Percentiles rank a stretch among this genome's conserved stretches.
Conservation (phyloP, 2,329 filamentous ascomycete genomes). For the Fusarium sp. region DNA sequence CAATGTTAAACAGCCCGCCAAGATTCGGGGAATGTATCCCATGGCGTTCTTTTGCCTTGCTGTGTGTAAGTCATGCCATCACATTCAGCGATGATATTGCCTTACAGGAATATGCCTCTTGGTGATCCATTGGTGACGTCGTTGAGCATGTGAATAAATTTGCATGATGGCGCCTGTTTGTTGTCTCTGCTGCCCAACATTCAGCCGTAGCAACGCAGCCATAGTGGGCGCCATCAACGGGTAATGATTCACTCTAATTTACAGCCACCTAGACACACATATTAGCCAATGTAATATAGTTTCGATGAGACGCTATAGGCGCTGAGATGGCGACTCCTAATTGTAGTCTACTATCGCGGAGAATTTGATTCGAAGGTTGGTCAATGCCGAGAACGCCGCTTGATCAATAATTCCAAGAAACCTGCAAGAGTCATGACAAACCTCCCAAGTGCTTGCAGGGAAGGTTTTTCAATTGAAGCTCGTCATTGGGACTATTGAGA, state of each 20-base stretch:
- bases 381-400: constrained; percentile 8
- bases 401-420: constrained; percentile 18
- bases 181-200: constrained; percentile 8
- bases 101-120: not conserved
- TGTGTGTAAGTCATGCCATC: not conserved
- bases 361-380: constrained; percentile 4
- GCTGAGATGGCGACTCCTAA: constrained; percentile 5
- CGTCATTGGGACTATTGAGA: constrained; percentile 30
- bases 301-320: constrained; percentile 6
- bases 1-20: not conserved
- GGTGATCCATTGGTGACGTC: not conserved
- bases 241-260: constrained; percentile 25
- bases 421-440: constrained; percentile 18
- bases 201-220: constrained; percentile 28
- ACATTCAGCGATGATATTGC: not conserved
- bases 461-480: constrained; percentile 12
- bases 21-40: constrained; percentile 5
- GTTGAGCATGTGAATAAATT: not conserved
- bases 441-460: constrained; percentile 22
- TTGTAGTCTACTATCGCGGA: not conserved
- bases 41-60: not conserved
- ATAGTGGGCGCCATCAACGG: constrained; percentile 23
- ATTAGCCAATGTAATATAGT: not conserved
- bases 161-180: constrained; percentile 13
- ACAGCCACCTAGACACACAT: not conserved